A percentile compares a stretch with the other conserved stretches of the same genome.
Evolutionary conservation across 306 rosid species (phyloP).

Genomic region (Lablab purpureus): DNA sequence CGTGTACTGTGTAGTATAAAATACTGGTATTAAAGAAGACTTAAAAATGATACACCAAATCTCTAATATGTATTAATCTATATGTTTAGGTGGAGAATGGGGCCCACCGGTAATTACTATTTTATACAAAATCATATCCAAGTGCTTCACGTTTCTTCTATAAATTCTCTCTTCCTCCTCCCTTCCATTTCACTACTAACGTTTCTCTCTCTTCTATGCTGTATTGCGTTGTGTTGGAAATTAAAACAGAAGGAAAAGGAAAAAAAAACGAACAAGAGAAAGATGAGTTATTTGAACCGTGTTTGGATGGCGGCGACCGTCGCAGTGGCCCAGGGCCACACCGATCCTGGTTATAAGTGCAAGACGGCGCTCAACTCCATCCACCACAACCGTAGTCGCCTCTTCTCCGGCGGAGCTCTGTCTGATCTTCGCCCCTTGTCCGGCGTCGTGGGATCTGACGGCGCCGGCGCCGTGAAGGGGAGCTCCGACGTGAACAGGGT

Average conservation of each 20-base stretch:
- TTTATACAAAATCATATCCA: background rate
- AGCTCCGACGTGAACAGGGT: slow-evolving; percentile 51
- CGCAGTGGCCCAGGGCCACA: slow-evolving; percentile 71
- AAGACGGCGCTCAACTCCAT: slow-evolving; percentile 67
- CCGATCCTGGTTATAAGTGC: slow-evolving; percentile 67
- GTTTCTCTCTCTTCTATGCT: no score
- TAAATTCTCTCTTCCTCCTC: background rate
- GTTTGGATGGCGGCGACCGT: slow-evolving; percentile 84
- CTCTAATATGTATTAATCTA: background rate
- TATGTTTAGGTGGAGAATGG: background rate
- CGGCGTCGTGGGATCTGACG: slow-evolving; percentile 55
- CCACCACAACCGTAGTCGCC: slow-evolving; percentile 55
- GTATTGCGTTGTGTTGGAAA: background rate
- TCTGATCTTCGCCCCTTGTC: slow-evolving; percentile 52
- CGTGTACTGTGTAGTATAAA: background rate
- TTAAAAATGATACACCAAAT: background rate
- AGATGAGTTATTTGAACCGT: slow-evolving; percentile 67
- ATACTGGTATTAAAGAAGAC: background rate
- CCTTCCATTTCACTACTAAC: background rate
- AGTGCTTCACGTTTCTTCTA: slow-evolving; percentile 34
- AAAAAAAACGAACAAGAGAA: background rate
- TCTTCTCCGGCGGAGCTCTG: slow-evolving; percentile 47
- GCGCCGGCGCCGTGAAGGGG: slow-evolving; percentile 36
- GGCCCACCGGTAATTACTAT: slow-evolving; percentile 6
- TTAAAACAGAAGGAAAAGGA: background rate